phyloP scores from a whole-genome alignment of 495 filamentous ascomycete species.

The Aspergillus leporis region DNA sequence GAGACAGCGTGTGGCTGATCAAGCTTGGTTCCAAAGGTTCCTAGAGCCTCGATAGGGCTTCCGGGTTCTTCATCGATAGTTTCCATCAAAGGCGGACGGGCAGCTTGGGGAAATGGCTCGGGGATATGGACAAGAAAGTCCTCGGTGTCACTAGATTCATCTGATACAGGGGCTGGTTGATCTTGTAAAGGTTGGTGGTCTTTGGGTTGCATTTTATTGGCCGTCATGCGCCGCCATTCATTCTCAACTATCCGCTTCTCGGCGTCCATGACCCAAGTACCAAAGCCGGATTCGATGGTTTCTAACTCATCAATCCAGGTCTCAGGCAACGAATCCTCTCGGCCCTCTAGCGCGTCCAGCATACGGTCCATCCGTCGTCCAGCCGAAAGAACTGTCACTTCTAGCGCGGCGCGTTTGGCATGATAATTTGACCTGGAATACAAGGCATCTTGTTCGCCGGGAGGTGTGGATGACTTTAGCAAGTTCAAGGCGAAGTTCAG shows the following conservation, averaged over 20 bases:
- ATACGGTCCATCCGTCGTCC: constrained; percentile 77
- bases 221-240: constrained; percentile 37
- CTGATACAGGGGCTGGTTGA: neutral
- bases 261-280: constrained; percentile 67
- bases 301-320: constrained; percentile 87
- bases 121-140: neutral
- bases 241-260: constrained; percentile 46
- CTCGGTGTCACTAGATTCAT: neutral
- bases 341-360: constrained; percentile 81
- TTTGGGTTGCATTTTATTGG: constrained; percentile 10
- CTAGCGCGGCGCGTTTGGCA: constrained; percentile 63
- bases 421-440: constrained; percentile 55
- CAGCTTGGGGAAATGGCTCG: constrained; percentile 3
- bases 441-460: constrained; percentile 18
- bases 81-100: constrained; percentile 24
- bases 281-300: constrained; percentile 74
- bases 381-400: constrained; percentile 65
- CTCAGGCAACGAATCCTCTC: constrained; percentile 80
- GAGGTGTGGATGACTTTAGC: constrained; percentile 40
- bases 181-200: neutral
- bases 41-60: constrained; percentile 9
- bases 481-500: constrained; percentile 63
- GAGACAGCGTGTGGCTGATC: neutral
- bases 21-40: neutral
- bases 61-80: constrained; percentile 29